phyloP scores from a whole-genome alignment of 192 early-diverging fungal genomes.

The Rhizophagus clarus region DNA sequence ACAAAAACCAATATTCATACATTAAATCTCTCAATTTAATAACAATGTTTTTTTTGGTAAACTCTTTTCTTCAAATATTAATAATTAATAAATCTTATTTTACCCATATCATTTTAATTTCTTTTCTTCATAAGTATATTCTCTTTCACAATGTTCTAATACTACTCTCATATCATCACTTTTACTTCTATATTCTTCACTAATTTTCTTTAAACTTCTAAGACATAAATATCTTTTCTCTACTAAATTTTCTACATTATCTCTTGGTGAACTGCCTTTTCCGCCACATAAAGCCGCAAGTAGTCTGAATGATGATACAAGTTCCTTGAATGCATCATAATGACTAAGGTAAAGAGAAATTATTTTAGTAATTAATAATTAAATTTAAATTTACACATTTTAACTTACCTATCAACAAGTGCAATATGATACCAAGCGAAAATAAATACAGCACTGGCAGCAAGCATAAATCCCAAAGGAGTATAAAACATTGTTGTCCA shows the following conservation, averaged over 20 bases:
- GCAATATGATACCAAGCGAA: constrained; percentile 51
- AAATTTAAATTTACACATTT: not conserved
- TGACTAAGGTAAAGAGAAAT: constrained; percentile 21
- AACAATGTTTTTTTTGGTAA: no score
- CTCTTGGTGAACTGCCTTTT: constrained; percentile 15
- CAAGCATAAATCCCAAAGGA: constrained; percentile 39
- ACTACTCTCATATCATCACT: constrained; percentile 29
- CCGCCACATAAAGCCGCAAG: constrained; percentile 11
- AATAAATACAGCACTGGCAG: constrained; percentile 29
- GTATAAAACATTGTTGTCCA: constrained; percentile 41
- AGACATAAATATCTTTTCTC: constrained; percentile 7
- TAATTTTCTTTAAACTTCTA: not conserved
- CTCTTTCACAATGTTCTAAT: constrained; percentile 7
- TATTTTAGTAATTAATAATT: not conserved
- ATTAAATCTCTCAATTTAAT: no score
- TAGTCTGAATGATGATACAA: constrained; percentile 28
- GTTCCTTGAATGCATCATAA: constrained; percentile 28
- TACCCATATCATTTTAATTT: not conserved
- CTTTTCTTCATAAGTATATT: not conserved
- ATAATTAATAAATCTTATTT: no score
- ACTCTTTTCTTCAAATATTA: no score
- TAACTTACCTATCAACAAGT: constrained; percentile 31
- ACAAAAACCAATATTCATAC: no score
- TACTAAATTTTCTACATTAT: constrained; percentile 8
- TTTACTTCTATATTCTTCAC: constrained; percentile 22